Base-by-base conservation (phyloP, 1,284 basidiomycete species). In the Melampsora larici-populina region DNA sequence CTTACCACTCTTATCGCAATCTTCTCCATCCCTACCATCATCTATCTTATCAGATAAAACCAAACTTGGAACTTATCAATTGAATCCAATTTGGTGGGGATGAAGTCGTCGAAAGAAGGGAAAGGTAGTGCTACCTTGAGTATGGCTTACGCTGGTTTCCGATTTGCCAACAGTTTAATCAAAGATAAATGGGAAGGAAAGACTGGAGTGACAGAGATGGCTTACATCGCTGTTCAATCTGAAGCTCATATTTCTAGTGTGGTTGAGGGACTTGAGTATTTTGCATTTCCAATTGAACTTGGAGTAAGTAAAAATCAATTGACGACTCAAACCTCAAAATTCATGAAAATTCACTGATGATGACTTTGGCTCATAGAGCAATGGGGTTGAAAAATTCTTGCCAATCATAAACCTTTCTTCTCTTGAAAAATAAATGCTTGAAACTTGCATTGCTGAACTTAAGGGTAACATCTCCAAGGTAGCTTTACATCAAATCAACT, bases 1-100 rank as follows among this genome's bases (percentile, higher is more conserved):
- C 84, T 91, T 99, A 31, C 96, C 96, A 62, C 88, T 99, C 68
- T 89, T 99, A 82, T 93, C 92, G 63, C 96, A 98, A 86, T 87
- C 88, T 65, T 72, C 81, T 69, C 83, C 83, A 46, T 17, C 77
- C 31, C 33, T 78, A 26, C 69, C 77, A 15, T 65, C 65, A 58
- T 67, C 73, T 8, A 49, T 71, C 46, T 70, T 78, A 58, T 79
- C 82, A n/a, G 81, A 80, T 76, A 80, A 82, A 79, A 78, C 79
- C 63, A 82, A 82, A 80, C 74, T 83, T 65, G 65, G 79, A 80
- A 70, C 80, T 84, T 72, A 81, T 82, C 78, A 80, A 84, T n/a
- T n/a, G n/a, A n/a, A n/a, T n/a, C n/a, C n/a, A n/a, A n/a, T n/a
- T n/a, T n/a, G n/a, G n/a, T n/a, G n/a, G n/a, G n/a, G n/a, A n/a